Base-by-base conservation (phyloP, 768 basidiomycete genomes). In the Amanita subjunquillea region DNA sequence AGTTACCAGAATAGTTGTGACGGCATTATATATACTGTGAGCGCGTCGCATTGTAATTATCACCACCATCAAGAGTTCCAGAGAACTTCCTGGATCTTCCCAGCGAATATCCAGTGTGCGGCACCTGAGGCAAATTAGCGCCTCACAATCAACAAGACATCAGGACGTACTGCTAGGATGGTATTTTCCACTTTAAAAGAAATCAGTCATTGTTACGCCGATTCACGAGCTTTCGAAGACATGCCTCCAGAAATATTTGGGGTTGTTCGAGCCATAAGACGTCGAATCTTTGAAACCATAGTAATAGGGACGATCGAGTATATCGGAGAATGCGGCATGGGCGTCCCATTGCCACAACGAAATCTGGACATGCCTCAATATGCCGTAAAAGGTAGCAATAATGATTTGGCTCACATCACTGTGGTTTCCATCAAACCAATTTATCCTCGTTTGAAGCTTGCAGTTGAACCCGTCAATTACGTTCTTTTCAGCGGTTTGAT, bases 281-380 rank as follows among this genome's bases (percentile, higher is more conserved):
- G 72, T 73, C 2, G 71, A 72, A 56, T 83, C 79, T n/a, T 68
- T 65, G 61, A 82, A 80, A 0, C 80, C 80, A 51, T 72, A 82
- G n/a, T 67, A 59, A 1, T 65, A 69, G 1, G 80, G 77, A 34
- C 62, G 50, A 63, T 78, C 66, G 13, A 82, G 63, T 17, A 82
- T 73, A 1, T 66, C 70, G 15, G 67, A 72, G 66, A 81, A 80
- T 27, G 67, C 68, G 0, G 76, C 54, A 57, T 74, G 67, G 1
- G 79, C 68, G 55, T 83, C 79, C 69, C 71, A 83, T 8, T 73
- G 34, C 63, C 67, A 79, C 0, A 75, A 76, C 27, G 62, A 63
- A 15, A 78, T 71, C 77, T 80, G 7, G 34, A 22, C 44, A n/a
- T 27, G 37, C 37, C 23, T 51, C 43, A 39, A 43, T 23, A 23